These are phyloP conservation scores for Mrakia gelida DNA, from an alignment of 768 basidiomycete genomes.

Conservation along the genomic window DNA sequence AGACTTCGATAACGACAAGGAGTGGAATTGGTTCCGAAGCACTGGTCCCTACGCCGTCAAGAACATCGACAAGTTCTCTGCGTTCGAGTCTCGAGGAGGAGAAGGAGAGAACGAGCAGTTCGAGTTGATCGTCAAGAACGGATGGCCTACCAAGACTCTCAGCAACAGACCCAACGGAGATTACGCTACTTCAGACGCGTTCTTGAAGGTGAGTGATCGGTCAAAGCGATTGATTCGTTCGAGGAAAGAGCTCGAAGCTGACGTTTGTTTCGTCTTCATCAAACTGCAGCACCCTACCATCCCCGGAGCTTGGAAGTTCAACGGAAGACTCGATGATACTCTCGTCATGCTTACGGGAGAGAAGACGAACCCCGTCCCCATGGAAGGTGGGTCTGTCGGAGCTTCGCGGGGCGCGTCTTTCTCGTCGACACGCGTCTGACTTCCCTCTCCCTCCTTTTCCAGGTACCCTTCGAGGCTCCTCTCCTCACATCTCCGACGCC, in stretches of 20 bases:
- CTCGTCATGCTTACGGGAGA: constrained; percentile 52
- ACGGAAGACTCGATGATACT: constrained; percentile 58
- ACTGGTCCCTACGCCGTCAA: constrained; percentile 36
- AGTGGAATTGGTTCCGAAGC: constrained; percentile 55
- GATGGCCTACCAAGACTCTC: constrained; percentile 49
- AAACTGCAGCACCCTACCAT: constrained; percentile 46
- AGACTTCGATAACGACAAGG: constrained; percentile 53
- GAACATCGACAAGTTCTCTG: constrained; percentile 45
- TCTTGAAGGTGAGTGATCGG: constrained; percentile 44
- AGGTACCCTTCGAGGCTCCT: constrained; percentile 47
- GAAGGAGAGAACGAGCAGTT: constrained; percentile 43
- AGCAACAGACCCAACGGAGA: constrained; percentile 54
- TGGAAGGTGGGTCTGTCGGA: neutral
- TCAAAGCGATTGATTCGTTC: neutral
- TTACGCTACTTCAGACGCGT: constrained; percentile 58
- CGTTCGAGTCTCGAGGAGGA: constrained; percentile 49
- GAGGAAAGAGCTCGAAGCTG: neutral
- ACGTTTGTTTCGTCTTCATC: neutral
- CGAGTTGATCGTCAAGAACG: constrained; percentile 54
- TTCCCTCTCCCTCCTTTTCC: neutral
- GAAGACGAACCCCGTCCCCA: constrained; percentile 52
- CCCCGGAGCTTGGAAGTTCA: constrained; percentile 49
- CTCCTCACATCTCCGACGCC: constrained; percentile 52
- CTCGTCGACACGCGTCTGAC: neutral
- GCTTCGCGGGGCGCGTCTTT: neutral